Evolutionary conservation across 768 basidiomycete genomes (phyloP), one percentile per base, ranked within the genome.

Genomic region (Inosperma sp.): DNA sequence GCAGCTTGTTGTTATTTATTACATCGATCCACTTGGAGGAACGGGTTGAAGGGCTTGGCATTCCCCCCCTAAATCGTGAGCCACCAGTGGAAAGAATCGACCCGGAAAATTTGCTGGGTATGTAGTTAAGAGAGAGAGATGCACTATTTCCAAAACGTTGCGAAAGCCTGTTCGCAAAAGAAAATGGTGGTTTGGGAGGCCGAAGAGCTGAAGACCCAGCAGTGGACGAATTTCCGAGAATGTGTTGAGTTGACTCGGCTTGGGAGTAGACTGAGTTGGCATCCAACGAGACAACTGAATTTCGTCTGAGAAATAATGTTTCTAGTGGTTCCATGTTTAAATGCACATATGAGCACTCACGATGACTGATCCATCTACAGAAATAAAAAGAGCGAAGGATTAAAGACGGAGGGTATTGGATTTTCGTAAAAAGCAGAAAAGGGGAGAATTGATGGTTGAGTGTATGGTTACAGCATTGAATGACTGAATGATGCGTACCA

Each of bases 51-150:
- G 40, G 39, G 14, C 29, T 26, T 84, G 10, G 79, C 63, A 73
- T 62, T 59, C 67, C 71, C 48, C 63, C 65, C 65, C 68, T 46
- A 58, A 64, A 30, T 48, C 66, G 61, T 37, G 67, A 65, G 53
- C 72, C 69, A 56, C 74, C 53, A 62, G 71, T 59, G 61, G 73
- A 60, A 59, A 76, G 66, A 56, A 68, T 65, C 35, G 67, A 67
- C 12, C 61, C 57, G 2, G 85, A 82, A 67, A 90, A 88, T 67
- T 92, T 92, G 49, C 74, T 68, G 9, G 88, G 88, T 17, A 89
- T 72, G 62, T 87, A 92, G 66, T 88, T 86, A 60, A 85, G 75
- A 48, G 75, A 77, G 53, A 87, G 77, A 7, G 78, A 80, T 4
- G 83, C 77, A 57, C 80, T 78, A 35, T 77, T 70, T 0, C 81